Evolutionary conservation across 345 rosid genomes (phyloP).

Genomic region (Stellera chamaejasme): DNA sequence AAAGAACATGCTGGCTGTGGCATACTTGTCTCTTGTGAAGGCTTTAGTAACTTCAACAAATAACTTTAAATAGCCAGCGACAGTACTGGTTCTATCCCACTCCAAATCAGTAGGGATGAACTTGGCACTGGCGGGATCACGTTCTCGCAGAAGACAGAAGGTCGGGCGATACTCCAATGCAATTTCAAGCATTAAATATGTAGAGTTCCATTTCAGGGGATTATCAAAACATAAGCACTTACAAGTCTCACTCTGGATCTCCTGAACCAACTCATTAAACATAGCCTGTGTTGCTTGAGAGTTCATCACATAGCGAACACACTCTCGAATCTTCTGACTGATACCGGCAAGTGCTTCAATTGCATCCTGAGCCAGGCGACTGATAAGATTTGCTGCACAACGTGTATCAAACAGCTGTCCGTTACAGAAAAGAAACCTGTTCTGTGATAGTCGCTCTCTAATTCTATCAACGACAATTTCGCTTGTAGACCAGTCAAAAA

Average conservation of each 20-base stretch:
- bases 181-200: slow-evolving; percentile 58
- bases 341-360: slow-evolving; percentile 38
- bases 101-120: slow-evolving; percentile 59
- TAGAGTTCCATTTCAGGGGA: slow-evolving; percentile 51
- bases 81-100: slow-evolving; percentile 42
- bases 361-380: slow-evolving; percentile 50
- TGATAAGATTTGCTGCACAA: slow-evolving; percentile 48
- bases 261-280: slow-evolving; percentile 31
- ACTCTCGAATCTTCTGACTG: slow-evolving; percentile 43
- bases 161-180: slow-evolving; percentile 39
- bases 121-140: slow-evolving; percentile 21
- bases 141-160: slow-evolving; percentile 39
- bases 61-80: slow-evolving; percentile 44
- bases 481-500: slow-evolving; percentile 39
- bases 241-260: slow-evolving; percentile 33
- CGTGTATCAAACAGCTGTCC: slow-evolving; percentile 63
- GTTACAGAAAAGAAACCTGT: slow-evolving; percentile 51
- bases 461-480: slow-evolving; percentile 41
- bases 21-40: slow-evolving; percentile 36
- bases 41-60: slow-evolving; percentile 48
- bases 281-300: slow-evolving; percentile 32
- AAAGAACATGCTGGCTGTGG: slow-evolving; percentile 56
- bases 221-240: slow-evolving; percentile 44
- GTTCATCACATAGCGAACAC: slow-evolving; percentile 36
- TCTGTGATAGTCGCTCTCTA: slow-evolving; percentile 63